A percentile compares a stretch with the other conserved stretches of the same genome.
These are phyloP conservation scores for Beauveria sp. DNA, from an alignment of 2,329 filamentous ascomycete genomes.

Conservation along the genomic window DNA sequence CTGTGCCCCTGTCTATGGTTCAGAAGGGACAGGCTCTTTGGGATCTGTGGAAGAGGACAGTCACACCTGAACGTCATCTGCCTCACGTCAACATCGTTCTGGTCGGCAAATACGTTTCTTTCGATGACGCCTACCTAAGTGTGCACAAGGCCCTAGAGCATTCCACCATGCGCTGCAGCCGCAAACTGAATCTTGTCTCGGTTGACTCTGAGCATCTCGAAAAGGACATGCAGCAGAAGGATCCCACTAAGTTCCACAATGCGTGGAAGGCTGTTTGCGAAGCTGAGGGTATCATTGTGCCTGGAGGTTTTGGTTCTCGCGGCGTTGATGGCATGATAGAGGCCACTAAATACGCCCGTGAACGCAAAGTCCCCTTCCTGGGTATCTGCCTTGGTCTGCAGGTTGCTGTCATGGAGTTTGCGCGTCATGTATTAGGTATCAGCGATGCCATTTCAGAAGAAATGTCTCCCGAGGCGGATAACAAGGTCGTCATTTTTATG, in stretches of 20 bases:
- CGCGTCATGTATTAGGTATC: slow-evolving; percentile 65
- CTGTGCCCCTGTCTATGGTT: slow-evolving; percentile 44
- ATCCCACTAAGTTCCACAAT: slow-evolving; percentile 71
- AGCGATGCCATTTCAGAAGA: slow-evolving; percentile 48
- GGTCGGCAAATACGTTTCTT: slow-evolving; percentile 84
- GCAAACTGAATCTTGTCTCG: slow-evolving; percentile 73
- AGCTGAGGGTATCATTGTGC: slow-evolving; percentile 52
- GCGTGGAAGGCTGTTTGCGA: slow-evolving; percentile 76
- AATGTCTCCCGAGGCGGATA: slow-evolving; percentile 45
- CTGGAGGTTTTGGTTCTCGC: slow-evolving; percentile 72
- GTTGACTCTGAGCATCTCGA: slow-evolving; percentile 84
- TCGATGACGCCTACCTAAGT: slow-evolving; percentile 79
- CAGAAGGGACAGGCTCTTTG: slow-evolving; percentile 63
- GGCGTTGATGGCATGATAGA: slow-evolving; percentile 87
- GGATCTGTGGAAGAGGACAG: slow-evolving; percentile 68
- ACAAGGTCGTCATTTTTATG: slow-evolving; percentile 83
- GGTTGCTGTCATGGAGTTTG: slow-evolving; percentile 83
- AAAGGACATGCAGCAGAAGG: slow-evolving; percentile 47
- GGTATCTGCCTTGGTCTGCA: slow-evolving; percentile 93
- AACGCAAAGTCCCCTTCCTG: slow-evolving; percentile 72
- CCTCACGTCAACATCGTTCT: slow-evolving; percentile 70
- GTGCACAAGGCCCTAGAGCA: slow-evolving; percentile 87
- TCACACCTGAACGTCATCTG: slow-evolving; percentile 57
- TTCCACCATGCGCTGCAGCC: slow-evolving; percentile 75
- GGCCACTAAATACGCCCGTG: slow-evolving; percentile 79